These are phyloP conservation scores for Cubamyces sp. DNA, from an alignment of 768 basidiomycete genomes.

Conservation along the genomic window DNA sequence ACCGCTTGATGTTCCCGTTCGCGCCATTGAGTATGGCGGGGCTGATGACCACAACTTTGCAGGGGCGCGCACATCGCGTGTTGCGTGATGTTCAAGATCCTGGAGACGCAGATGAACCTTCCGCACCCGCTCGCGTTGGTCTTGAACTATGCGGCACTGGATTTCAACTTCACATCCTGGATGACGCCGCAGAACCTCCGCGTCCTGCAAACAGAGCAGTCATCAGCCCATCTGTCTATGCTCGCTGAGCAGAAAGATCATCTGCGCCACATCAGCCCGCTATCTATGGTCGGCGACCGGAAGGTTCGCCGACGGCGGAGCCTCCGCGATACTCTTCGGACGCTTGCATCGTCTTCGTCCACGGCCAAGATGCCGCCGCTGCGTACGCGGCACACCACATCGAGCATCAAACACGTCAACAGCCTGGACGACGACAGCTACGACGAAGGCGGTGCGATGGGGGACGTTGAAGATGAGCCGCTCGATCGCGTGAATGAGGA, in stretches of 20 bases:
- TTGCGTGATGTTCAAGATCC: constrained; percentile 81
- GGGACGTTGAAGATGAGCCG: constrained; percentile 51
- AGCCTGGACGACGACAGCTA: constrained; percentile 11
- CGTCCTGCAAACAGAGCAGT: constrained; percentile 86
- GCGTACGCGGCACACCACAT: constrained; percentile 25
- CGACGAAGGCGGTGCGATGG: constrained; percentile 55
- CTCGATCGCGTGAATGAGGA: constrained; percentile 54
- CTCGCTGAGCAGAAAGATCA: constrained; percentile 81
- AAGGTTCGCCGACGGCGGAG: constrained; percentile 35
- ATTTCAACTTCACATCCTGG: constrained; percentile 99
- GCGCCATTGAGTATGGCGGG: not conserved
- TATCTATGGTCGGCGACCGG: constrained; percentile 85
- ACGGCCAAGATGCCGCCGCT: constrained; percentile 26
- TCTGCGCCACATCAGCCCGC: constrained; percentile 83
- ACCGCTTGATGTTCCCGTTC: not conserved
- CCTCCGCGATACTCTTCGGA: constrained; percentile 36
- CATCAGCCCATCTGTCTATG: constrained; percentile 77
- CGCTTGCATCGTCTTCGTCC: constrained; percentile 28
- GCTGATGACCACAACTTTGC: constrained; percentile 20
- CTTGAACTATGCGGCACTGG: constrained; percentile 88
- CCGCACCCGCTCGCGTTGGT: constrained; percentile 82
- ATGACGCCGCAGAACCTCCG: constrained; percentile 84
- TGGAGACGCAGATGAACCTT: constrained; percentile 65
- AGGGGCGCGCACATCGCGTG: constrained; percentile 90
- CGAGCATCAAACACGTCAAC: constrained; percentile 11